Base-by-base conservation (phyloP, 176 grass and related monocot genomes). In the Carex kokanica region DNA sequence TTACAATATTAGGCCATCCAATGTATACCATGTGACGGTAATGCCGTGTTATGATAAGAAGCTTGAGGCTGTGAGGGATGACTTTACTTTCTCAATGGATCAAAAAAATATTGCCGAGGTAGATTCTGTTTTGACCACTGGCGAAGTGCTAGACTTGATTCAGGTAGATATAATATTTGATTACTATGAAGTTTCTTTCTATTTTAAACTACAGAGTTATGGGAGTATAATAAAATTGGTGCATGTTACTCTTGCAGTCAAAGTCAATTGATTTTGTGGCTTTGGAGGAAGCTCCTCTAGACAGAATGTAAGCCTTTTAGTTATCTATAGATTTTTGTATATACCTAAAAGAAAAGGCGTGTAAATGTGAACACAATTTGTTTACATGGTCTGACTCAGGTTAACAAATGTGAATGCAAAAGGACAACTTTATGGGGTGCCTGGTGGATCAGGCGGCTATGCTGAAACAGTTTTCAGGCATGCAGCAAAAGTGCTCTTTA, bases 41-140 rank as follows among this genome's bases (percentile, higher is more conserved):
- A 98, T 98, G 96, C 96, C 96, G 62, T 98, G 96, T 87, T 98
- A 95, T 83, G 96, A 98, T 81, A 98, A 98, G 74, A 98, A 98
- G 55, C 91, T 98, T 64, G 96, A 98, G 90, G 96, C 96, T 57
- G 89, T 91, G 15, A 84, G 96, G 77, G 86, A 91, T 80, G 93
- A 98, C 82, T 98, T 98, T 86, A 59, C 81, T 82, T 95, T 93
- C 79, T 83, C 90, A 52, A 85, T 95, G 38, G 89, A 98, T 84
- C 61, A 73, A 41, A 81, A 87, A 78, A 93, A 98, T 87, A 78
- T 91, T 58, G 85, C 88, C 61, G 96, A 98, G 89, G 96, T 98
- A 60, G 96, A 98, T 79, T 95, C 89, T 15, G 96, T 98, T 79
- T 89, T 98, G 53, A 98, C 96, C 73, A 90, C 96, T 74, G 96